Percentiles rank a stretch among this genome's conserved stretches.
Conservation (phyloP, 1,139 yeast genomes). For the Chernovozyma aurita region DNA sequence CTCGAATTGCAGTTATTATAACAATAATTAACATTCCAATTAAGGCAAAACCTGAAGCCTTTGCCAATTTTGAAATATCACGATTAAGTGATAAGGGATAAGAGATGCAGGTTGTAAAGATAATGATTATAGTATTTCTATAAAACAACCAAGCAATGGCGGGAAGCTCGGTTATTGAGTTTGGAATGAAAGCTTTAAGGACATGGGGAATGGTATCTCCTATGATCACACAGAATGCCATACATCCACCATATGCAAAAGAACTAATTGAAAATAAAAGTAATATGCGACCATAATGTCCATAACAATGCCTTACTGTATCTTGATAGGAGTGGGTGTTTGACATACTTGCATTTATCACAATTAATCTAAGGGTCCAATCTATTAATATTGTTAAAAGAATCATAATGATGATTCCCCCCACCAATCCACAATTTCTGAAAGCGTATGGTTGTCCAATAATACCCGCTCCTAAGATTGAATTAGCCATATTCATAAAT, state of each 20-base stretch:
- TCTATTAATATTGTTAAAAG: slow-evolving; percentile 69
- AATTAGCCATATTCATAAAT: slow-evolving; percentile 95
- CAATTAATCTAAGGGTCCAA: slow-evolving; percentile 79
- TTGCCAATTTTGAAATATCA: slow-evolving; percentile 82
- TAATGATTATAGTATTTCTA: slow-evolving; percentile 62
- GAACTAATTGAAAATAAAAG: slow-evolving; percentile 75
- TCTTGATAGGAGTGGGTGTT: slow-evolving; percentile 81
- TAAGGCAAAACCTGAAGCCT: slow-evolving; percentile 83
- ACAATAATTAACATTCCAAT: slow-evolving; percentile 81
- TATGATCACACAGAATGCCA: slow-evolving; percentile 90
- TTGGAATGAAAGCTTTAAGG: slow-evolving; percentile 60
- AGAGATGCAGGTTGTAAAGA: slow-evolving; percentile 70
- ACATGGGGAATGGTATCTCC: slow-evolving; percentile 97
- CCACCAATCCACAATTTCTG: slow-evolving; percentile 69
- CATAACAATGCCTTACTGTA: slow-evolving; percentile 77
- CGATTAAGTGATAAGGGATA: slow-evolving; percentile 78
- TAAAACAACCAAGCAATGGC: slow-evolving; percentile 49
- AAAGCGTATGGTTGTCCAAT: slow-evolving; percentile 93
- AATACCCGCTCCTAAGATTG: slow-evolving; percentile 90
- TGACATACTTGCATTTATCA: slow-evolving; percentile 75
- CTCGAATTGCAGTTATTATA: slow-evolving; percentile 64
- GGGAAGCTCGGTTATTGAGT: slow-evolving; percentile 35
- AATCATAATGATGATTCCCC: slow-evolving; percentile 63
- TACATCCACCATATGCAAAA: slow-evolving; percentile 92
- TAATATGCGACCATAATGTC: slow-evolving; percentile 61